These are phyloP conservation scores for Phialemoniopsis sp. DNA, from an alignment of 2,329 filamentous ascomycete genomes.

Conservation along the genomic window DNA sequence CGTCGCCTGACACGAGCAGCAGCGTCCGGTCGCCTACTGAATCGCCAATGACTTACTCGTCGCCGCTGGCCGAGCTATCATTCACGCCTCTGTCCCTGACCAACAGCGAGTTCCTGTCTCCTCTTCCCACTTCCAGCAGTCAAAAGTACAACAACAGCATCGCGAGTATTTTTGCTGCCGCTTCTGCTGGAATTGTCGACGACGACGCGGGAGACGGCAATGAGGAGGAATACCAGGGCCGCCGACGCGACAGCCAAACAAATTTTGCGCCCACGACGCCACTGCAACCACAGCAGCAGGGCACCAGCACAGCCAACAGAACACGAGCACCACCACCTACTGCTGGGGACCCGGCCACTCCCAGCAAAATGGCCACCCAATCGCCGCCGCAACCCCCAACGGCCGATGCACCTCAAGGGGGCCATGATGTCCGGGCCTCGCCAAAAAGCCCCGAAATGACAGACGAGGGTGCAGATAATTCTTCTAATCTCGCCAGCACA, in stretches of 20 bases:
- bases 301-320: too few relatives aligned
- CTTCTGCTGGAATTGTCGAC: neutral
- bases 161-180: too few relatives aligned
- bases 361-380: constrained; percentile 3
- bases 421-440: neutral
- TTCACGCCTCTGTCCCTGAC: constrained; percentile 25
- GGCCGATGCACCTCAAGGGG: constrained; percentile 6
- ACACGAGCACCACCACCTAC: too few relatives aligned
- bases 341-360: too few relatives aligned
- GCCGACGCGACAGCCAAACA: too few relatives aligned
- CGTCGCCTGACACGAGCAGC: constrained; percentile 1
- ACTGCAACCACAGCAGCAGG: too few relatives aligned
- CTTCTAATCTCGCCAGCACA: too few relatives aligned
- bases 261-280: too few relatives aligned
- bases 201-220: neutral
- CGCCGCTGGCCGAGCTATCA: constrained; percentile 12
- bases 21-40: constrained; percentile 2
- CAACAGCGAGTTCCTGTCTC: constrained; percentile 8
- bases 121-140: constrained; percentile 1
- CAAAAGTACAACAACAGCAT: neutral
- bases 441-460: too few relatives aligned
- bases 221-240: neutral
- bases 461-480: too few relatives aligned
- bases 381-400: constrained; percentile 5
- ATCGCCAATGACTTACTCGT: constrained; percentile 15